These are phyloP conservation scores for Phoenix dactylifera DNA, from an alignment of 176 grass and related monocot species.

Conservation along the genomic window DNA sequence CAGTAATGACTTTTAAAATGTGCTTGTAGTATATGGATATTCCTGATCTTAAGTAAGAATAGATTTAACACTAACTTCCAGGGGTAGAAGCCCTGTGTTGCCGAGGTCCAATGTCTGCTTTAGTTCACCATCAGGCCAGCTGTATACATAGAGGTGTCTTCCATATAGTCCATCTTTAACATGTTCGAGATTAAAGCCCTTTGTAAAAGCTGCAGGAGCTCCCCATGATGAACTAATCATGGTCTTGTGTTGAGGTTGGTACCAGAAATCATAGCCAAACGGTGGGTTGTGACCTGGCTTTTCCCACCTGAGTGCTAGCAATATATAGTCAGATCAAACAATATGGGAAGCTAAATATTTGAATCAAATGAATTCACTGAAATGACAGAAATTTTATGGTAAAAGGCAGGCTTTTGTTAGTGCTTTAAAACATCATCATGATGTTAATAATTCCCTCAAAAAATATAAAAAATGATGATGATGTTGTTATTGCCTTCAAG, in stretches of 20 bases:
- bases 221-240: slow-evolving; percentile 99
- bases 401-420: no score
- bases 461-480: no score
- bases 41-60: no score
- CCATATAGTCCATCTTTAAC: slow-evolving; percentile 86
- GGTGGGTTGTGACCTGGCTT: slow-evolving; percentile 69
- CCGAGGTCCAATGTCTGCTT: slow-evolving; percentile 81
- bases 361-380: no score
- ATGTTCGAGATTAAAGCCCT: slow-evolving; percentile 78
- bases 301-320: slow-evolving; percentile 58
- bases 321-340: not conserved
- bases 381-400: no score
- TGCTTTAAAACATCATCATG: no score
- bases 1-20: not conserved
- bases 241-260: slow-evolving; percentile 82
- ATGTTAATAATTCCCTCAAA: no score
- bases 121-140: slow-evolving; percentile 84
- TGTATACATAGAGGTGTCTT: slow-evolving; percentile 76
- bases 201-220: slow-evolving; percentile 59
- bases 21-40: not conserved
- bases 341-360: no score
- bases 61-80: slow-evolving; percentile 43
- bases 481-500: no score
- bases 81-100: slow-evolving; percentile 57
- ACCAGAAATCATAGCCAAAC: slow-evolving; percentile 98